These are phyloP conservation scores for Aspergillus japonicus DNA, from an alignment of 2,329 filamentous ascomycete genomes.

Conservation along the genomic window DNA sequence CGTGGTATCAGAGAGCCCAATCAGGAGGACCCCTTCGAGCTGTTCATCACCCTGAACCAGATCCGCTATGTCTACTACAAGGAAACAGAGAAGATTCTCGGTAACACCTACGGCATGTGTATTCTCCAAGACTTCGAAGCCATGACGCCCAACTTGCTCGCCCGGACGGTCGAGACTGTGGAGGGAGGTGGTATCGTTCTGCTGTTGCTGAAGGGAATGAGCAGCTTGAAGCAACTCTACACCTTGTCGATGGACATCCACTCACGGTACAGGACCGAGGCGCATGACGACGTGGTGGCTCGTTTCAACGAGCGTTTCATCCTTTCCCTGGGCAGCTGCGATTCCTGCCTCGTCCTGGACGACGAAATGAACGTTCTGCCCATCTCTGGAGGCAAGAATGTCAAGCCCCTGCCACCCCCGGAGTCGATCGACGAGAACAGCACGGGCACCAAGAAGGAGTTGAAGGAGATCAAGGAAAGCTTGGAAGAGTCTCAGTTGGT, in stretches of 20 bases:
- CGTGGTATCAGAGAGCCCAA: conserved; percentile 90
- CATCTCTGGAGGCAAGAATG: conserved; percentile 90
- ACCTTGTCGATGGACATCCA: conserved; percentile 97
- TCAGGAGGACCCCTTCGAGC: conserved; percentile 90
- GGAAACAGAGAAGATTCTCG: conserved; percentile 97
- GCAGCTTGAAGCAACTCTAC: conserved; percentile 93
- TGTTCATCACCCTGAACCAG: conserved; percentile 93
- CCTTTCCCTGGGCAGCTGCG: conserved; percentile 89
- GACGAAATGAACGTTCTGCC: conserved; percentile 97
- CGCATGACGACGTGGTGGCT: conserved; percentile 89
- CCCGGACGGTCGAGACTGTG: conserved; percentile 93
- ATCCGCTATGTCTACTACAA: conserved; percentile 99
- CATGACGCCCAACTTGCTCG: conserved; percentile 92
- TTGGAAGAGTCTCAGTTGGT: conserved; percentile 82
- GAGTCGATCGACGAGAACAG: conserved; percentile 72
- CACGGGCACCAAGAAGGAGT: conserved; percentile 67
- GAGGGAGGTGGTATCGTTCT: conserved; percentile 93
- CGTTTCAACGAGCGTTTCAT: conserved; percentile 98
- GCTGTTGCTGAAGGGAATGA: conserved; percentile 92
- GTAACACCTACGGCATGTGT: conserved; percentile 98
- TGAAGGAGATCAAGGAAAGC: conserved; percentile 83
- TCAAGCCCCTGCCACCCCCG: conserved; percentile 75
- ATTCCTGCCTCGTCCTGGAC: conserved; percentile 91
- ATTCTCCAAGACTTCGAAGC: conserved; percentile 98
- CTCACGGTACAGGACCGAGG: conserved; percentile 92